phyloP scores from a whole-genome alignment of 139 green algal genomes.

The Astrephomene gubernaculifera region DNA sequence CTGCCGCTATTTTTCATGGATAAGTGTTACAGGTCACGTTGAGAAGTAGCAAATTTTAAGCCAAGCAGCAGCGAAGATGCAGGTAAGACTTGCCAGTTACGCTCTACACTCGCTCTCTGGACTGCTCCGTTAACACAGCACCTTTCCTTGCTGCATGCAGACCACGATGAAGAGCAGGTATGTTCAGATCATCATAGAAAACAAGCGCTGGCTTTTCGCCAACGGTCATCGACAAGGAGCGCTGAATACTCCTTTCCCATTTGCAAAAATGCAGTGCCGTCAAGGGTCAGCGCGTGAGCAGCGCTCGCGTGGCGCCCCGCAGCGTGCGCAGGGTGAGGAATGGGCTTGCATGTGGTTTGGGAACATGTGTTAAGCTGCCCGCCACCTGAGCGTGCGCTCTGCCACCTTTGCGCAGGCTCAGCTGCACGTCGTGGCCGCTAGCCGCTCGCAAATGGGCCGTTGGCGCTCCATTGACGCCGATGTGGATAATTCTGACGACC shows the following conservation, averaged over 20 bases:
- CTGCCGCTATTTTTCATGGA: background rate
- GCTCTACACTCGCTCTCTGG: too few relatives aligned
- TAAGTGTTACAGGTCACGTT: background rate
- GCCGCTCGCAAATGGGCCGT: constrained; percentile 62
- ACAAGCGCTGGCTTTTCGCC: too few relatives aligned
- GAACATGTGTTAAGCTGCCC: background rate
- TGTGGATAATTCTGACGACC: constrained; percentile 94
- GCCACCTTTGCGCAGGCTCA: background rate
- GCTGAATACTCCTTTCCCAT: too few relatives aligned
- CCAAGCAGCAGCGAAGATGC: too few relatives aligned
- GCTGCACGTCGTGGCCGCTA: constrained; percentile 40
- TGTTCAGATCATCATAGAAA: background rate
- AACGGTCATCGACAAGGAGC: too few relatives aligned
- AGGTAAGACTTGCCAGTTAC: background rate
- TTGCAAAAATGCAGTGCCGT: background rate
- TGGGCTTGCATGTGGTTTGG: background rate
- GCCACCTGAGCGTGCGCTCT: too few relatives aligned
- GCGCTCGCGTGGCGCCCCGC: constrained; percentile 10
- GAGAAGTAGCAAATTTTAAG: too few relatives aligned
- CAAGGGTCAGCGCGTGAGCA: constrained; percentile 20
- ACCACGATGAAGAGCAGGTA: constrained; percentile 38
- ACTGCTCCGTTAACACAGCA: too few relatives aligned
- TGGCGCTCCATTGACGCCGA: constrained; percentile 90
- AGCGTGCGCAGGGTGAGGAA: constrained; percentile 37
- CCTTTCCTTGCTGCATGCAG: background rate